A percentile compares a stretch with the other conserved stretches of the same genome.
Conservation (phyloP, 331 rosid genomes). For the Quercus tomentella region DNA sequence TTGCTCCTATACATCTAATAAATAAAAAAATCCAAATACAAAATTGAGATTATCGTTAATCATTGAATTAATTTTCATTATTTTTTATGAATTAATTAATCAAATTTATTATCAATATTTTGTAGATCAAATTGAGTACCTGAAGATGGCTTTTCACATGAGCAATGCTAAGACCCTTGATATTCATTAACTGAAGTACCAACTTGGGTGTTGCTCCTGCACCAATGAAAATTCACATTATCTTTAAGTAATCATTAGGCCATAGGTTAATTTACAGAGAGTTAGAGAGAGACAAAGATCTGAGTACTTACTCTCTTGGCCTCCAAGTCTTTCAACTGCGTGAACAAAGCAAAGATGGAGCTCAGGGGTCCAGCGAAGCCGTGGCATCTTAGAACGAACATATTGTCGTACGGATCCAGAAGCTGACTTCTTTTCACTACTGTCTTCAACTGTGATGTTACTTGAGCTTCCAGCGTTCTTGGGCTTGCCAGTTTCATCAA, state of each 20-base stretch:
- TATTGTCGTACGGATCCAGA: conserved; percentile 41
- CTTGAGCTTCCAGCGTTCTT: conserved; percentile 20
- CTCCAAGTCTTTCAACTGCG: conserved; percentile 46
- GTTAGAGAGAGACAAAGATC: no score
- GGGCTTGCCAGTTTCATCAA: not conserved
- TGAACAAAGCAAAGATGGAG: conserved; percentile 39
- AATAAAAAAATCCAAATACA: not conserved
- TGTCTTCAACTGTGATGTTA: conserved; percentile 32
- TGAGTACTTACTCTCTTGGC: conserved; percentile 30
- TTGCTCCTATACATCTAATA: conserved; percentile 57
- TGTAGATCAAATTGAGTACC: conserved; percentile 15
- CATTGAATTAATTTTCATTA: not conserved
- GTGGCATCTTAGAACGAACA: conserved; percentile 37
- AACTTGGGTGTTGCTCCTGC: conserved; percentile 50
- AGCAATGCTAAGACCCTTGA: conserved; percentile 47
- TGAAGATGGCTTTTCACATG: conserved; percentile 52
- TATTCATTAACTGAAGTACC: conserved; percentile 42
- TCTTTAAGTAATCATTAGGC: not conserved
- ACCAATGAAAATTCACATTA: not conserved
- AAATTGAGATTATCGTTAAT: not conserved
- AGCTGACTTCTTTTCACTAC: conserved; percentile 22
- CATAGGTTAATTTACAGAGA: not conserved
- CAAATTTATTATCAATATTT: not conserved
- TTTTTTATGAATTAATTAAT: not conserved
- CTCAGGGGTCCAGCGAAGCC: conserved; percentile 50